These are phyloP conservation scores for Ogataea philodendri DNA, from an alignment of 805 yeast species.

Conservation along the genomic window DNA sequence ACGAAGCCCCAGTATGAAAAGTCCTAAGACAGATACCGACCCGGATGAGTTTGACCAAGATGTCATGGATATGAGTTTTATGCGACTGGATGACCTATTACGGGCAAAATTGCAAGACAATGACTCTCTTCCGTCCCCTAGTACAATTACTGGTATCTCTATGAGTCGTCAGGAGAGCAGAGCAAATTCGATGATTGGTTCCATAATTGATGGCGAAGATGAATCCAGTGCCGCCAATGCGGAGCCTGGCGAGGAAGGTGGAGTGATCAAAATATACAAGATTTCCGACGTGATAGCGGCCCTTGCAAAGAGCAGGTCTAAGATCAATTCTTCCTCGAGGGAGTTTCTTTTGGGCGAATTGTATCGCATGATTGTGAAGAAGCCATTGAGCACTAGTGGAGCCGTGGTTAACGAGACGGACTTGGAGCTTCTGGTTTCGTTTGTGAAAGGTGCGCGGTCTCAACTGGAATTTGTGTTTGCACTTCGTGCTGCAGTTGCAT, in stretches of 20 bases:
- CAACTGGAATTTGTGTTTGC: conserved; percentile 38
- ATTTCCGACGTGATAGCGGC: conserved; percentile 46
- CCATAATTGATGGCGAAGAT: conserved; percentile 20
- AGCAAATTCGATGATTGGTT: conserved; percentile 28
- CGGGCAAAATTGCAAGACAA: conserved; percentile 14
- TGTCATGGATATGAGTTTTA: conserved; percentile 21
- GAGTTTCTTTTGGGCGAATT: conserved; percentile 51
- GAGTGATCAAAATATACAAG: conserved; percentile 27
- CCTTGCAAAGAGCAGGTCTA: conserved; percentile 40
- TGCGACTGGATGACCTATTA: conserved; percentile 24
- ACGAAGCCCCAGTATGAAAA: conserved; percentile 14
- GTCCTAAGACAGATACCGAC: conserved; percentile 16
- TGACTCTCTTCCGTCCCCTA: conserved; percentile 5
- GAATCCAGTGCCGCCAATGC: conserved; percentile 8
- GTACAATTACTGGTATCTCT: conserved; percentile 2
- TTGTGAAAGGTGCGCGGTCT: conserved; percentile 29
- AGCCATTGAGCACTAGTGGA: conserved; percentile 31
- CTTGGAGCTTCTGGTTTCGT: conserved; percentile 37
- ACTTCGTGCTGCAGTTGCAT: conserved; percentile 42
- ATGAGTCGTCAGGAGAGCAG: conserved; percentile 27
- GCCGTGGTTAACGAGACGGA: conserved; percentile 36
- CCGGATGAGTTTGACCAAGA: conserved; percentile 24
- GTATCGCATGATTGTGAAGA: conserved; percentile 44
- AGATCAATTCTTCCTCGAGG: conserved; percentile 45
- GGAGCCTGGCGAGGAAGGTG: conserved; percentile 13